Conservation (phyloP, 768 basidiomycete genomes). For the Amanita exitialis region DNA sequence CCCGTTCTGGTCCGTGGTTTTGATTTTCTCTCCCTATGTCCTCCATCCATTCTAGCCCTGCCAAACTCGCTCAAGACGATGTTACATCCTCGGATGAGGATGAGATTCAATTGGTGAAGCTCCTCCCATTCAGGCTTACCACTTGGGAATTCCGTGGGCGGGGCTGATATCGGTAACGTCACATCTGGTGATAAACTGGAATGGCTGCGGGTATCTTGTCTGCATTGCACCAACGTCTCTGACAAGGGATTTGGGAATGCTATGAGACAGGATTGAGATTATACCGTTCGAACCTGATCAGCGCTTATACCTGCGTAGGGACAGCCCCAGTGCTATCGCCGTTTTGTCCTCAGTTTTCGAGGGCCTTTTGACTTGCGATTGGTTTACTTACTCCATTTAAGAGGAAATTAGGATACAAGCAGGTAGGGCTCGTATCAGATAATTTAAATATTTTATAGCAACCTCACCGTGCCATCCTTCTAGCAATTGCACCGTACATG, state of each 20-base stretch:
- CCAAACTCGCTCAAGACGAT: conserved; percentile 17
- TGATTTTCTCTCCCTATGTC: neutral
- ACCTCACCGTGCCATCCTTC: neutral
- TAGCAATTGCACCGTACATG: conserved; percentile 84
- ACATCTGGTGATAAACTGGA: conserved; percentile 56
- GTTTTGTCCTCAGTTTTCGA: conserved; percentile 27
- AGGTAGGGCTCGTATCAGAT: conserved; percentile 32
- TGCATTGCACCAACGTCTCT: conserved; percentile 1
- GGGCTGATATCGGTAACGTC: conserved; percentile 65
- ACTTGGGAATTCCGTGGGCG: conserved; percentile 19
- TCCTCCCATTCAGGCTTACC: conserved; percentile 14
- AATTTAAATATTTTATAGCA: neutral
- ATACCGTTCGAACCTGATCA: conserved; percentile 98
- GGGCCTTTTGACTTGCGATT: conserved; percentile 22
- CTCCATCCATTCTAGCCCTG: conserved; percentile 15
- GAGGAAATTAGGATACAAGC: conserved; percentile 74
- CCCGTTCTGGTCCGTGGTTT: no score
- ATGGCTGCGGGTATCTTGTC: conserved; percentile 85
- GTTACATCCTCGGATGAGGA: conserved; percentile 24
- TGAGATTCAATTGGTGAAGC: conserved; percentile 36
- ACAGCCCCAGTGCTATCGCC: conserved; percentile 71
- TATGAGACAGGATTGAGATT: conserved; percentile 74
- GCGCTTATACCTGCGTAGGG: conserved; percentile 98
- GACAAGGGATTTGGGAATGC: conserved; percentile 14
- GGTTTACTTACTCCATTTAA: conserved; percentile 43